phyloP scores from a whole-genome alignment of 495 filamentous ascomycete species.

The Neurospora pannonica region DNA sequence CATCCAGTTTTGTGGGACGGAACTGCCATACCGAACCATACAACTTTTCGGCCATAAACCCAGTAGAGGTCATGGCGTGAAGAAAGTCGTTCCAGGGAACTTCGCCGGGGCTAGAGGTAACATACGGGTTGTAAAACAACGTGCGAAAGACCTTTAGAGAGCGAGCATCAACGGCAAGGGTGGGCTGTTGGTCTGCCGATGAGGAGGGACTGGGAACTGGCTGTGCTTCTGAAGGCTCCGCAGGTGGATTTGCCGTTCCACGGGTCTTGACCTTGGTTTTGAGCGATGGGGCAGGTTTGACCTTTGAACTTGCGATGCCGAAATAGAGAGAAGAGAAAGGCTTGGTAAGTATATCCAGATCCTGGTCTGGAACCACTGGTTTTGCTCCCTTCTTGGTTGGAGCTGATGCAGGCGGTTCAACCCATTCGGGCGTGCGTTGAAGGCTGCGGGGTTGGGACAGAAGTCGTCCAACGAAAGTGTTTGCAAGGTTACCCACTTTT shows the following conservation, averaged over 20 bases:
- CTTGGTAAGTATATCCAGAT: no score
- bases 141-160: slow-evolving; percentile 20
- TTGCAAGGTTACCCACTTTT: slow-evolving; percentile 2
- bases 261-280: slow-evolving; percentile 41
- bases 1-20: slow-evolving; percentile 23
- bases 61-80: slow-evolving; percentile 38
- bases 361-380: no score
- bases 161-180: slow-evolving; percentile 33
- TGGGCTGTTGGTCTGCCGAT: slow-evolving; percentile 16
- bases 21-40: slow-evolving; percentile 49
- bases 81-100: slow-evolving; percentile 46
- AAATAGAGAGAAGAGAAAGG: no score
- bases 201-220: no score
- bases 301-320: no score
- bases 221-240: no score
- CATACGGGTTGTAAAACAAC: slow-evolving; percentile 13
- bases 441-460: slow-evolving; percentile 27
- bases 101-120: slow-evolving; percentile 22
- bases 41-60: slow-evolving; percentile 39
- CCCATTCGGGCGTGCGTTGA: slow-evolving; percentile 42
- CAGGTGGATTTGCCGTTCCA: slow-evolving; percentile 12
- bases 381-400: background rate
- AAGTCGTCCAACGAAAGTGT: slow-evolving; percentile 12
- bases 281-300: no score
- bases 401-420: slow-evolving; percentile 20